Conservation (phyloP, 106 monocot species). For the Allium fistulosum region DNA sequence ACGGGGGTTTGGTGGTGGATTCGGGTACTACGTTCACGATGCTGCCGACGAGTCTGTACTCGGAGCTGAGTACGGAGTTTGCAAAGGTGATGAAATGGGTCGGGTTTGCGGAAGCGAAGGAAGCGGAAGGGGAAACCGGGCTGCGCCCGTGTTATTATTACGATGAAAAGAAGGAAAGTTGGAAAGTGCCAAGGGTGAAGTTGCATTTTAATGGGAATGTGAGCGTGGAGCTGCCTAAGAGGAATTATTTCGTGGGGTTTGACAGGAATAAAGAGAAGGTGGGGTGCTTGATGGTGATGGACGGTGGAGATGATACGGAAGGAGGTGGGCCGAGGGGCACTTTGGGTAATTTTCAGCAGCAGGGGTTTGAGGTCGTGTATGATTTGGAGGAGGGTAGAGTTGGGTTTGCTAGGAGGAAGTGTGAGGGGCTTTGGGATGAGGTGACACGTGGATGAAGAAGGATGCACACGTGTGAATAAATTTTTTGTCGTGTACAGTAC, state of each 20-base stretch:
- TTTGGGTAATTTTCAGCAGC: constrained; percentile 95
- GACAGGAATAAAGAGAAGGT: constrained; percentile 30
- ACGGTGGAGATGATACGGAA: constrained; percentile 19
- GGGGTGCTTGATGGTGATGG: constrained; percentile 71
- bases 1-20: constrained; percentile 80
- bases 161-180: background rate
- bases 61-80: constrained; percentile 33
- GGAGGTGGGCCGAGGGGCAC: constrained; percentile 71
- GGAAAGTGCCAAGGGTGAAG: constrained; percentile 38
- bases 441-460: constrained; percentile 29
- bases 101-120: constrained; percentile 27
- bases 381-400: constrained; percentile 61
- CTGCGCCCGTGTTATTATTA: constrained; percentile 57
- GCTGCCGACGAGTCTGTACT: constrained; percentile 44
- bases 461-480: background rate
- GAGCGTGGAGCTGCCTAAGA: constrained; percentile 51
- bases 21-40: constrained; percentile 92
- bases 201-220: constrained; percentile 70
- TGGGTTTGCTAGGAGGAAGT: constrained; percentile 73
- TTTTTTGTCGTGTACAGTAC: background rate
- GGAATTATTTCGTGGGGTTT: constrained; percentile 79
- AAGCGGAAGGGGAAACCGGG: constrained; percentile 45
- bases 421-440: constrained; percentile 55
- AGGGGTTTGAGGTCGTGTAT: constrained; percentile 93
- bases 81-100: constrained; percentile 24